phyloP scores from a whole-genome alignment of 306 rosid species.

The Cucumis melo region DNA sequence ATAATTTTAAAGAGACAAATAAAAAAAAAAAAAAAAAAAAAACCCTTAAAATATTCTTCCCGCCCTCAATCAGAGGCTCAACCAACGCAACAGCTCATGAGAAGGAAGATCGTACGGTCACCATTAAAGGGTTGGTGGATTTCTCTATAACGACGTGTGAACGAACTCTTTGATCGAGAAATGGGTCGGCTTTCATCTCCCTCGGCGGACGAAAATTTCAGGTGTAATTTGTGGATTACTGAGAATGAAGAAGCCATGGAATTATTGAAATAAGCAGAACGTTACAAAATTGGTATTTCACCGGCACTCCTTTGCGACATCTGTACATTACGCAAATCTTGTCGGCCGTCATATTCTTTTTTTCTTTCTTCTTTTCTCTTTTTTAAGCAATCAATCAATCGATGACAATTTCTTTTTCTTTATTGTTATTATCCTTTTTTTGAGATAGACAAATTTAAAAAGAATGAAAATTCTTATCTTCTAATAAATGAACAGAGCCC shows the following conservation, averaged over 20 bases:
- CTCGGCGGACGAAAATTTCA: background rate
- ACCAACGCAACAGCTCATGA: slow-evolving; percentile 33
- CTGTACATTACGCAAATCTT: slow-evolving; percentile 1
- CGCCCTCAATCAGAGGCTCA: slow-evolving; percentile 29
- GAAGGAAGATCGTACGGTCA: background rate
- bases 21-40: background rate
- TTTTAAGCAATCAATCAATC: background rate
- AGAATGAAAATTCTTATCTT: background rate
- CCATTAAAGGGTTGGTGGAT: slow-evolving; percentile 24
- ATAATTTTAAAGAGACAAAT: background rate
- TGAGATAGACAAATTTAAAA: too few relatives aligned
- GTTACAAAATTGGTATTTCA: slow-evolving; percentile 1
- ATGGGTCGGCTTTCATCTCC: slow-evolving; percentile 8
- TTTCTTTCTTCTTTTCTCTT: background rate
- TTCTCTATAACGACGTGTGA: slow-evolving; percentile 42
- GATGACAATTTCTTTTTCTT: background rate
- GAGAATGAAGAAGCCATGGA: background rate
- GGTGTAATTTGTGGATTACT: background rate
- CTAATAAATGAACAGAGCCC: background rate
- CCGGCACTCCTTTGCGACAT: background rate
- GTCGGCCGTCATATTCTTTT: background rate
- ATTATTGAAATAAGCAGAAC: background rate
- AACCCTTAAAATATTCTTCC: background rate
- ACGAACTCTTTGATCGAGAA: slow-evolving; percentile 25
- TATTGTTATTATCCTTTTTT: too few relatives aligned